Conservation (phyloP, 2,329 filamentous ascomycete genomes). For the Pseudogymnoascus sp. region DNA sequence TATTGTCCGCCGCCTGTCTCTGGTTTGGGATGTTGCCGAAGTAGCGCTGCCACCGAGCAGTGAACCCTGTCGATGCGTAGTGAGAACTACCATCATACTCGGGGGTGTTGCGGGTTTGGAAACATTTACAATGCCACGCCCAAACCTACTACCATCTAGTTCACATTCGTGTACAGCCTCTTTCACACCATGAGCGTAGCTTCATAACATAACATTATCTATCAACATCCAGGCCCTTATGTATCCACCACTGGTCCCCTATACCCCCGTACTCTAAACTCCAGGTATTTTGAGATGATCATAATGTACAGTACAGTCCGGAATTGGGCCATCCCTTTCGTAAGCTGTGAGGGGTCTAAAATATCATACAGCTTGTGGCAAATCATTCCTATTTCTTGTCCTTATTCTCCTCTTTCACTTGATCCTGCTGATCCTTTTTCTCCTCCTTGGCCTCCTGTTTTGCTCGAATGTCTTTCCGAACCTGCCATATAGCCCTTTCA, state of each 20-base stretch:
- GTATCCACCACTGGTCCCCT: neutral
- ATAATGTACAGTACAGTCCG: constrained; percentile 6
- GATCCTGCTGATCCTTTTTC: constrained; percentile 12
- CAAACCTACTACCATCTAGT: neutral
- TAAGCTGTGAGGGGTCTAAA: neutral
- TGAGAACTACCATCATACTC: neutral
- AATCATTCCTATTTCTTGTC: constrained; percentile 14
- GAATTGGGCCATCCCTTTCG: neutral
- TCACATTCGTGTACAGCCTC: neutral
- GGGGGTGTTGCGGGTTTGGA: neutral
- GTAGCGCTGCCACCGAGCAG: neutral
- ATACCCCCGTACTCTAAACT: neutral
- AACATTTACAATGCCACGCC: neutral
- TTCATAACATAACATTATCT: neutral
- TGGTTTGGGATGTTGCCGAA: neutral
- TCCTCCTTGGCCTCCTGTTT: constrained; percentile 21
- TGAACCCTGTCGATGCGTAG: neutral
- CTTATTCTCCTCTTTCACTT: constrained; percentile 13
- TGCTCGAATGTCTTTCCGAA: constrained; percentile 36
- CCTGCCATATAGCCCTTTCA: constrained; percentile 68
- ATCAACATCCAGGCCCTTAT: neutral
- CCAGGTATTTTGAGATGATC: constrained; percentile 1
- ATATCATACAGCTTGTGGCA: neutral
- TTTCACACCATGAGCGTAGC: neutral
- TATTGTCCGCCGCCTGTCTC: too few species aligned